A percentile compares a stretch with the other conserved stretches of the same genome.
phyloP scores from a whole-genome alignment of 129 eudicot genomes.

The Escallonia herrerae region DNA sequence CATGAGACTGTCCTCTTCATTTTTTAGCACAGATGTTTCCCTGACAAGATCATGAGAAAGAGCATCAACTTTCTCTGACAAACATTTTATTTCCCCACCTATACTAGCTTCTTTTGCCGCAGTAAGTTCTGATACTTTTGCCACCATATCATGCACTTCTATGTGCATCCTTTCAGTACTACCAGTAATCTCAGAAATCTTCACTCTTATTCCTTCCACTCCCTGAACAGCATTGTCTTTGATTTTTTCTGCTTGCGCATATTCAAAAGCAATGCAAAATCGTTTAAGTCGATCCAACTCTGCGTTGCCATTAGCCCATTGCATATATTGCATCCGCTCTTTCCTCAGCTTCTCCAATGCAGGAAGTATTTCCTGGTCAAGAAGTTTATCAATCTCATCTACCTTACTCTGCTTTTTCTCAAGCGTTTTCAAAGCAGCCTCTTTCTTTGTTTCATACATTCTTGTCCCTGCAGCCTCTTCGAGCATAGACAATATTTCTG shows the following conservation, averaged over 20 bases:
- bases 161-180: constrained; percentile 31
- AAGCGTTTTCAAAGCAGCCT: constrained; percentile 86
- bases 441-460: constrained; percentile 98
- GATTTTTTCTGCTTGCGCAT: constrained; percentile 69
- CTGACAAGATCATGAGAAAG: constrained; percentile 75
- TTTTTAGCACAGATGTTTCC: constrained; percentile 71
- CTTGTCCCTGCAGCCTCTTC: constrained; percentile 99
- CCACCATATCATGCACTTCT: constrained; percentile 74
- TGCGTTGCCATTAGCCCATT: constrained; percentile 98
- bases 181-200: constrained; percentile 59
- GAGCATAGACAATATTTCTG: constrained; percentile 97
- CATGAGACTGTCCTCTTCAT: constrained; percentile 66
- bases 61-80: constrained; percentile 77
- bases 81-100: constrained; percentile 80
- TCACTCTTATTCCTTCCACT: constrained; percentile 65
- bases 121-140: constrained; percentile 45
- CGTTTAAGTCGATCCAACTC: constrained; percentile 86
- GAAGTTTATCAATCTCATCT: constrained; percentile 96
- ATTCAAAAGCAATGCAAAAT: constrained; percentile 94
- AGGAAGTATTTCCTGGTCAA: constrained; percentile 94
- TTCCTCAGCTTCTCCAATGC: constrained; percentile 87
- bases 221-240: constrained; percentile 68
- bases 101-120: constrained; percentile 76
- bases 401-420: constrained; percentile 96
- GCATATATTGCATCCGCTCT: constrained; percentile 97